Base-by-base conservation (phyloP, 164 flowering plant genomes). In the Tetracentron sinense region DNA sequence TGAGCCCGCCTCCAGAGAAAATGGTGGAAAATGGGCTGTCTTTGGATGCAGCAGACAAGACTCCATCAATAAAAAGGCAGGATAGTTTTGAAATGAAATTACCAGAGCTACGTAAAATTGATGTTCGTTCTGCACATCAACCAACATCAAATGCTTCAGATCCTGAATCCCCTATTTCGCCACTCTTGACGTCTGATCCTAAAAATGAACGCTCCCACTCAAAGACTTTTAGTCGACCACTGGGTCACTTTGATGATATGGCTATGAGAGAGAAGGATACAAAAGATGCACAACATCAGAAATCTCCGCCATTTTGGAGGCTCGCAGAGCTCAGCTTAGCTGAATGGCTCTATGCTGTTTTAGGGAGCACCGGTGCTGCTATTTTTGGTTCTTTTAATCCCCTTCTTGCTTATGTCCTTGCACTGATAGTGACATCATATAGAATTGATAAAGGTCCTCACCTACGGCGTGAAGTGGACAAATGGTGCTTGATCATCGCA, bases 341-440 rank as follows among this genome's bases (percentile, higher is more conserved):
- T 10, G 99, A 94, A 70, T 94, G 97, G 99, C 87, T 91, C 44
- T 94, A 94, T 82, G 97, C 96, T 62, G 91, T 86, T 62, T 69
- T 94, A 52, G 99, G 99, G 57, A 89, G 96, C 78, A 75, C 60
- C 55, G 99, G 96, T 76, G 99, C 99, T 69, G 96, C 97, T 7
- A 84, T 89, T 26, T 91, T 91, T 82, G 99, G 99, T 64, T 87
- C 99, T 54, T 91, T 94, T 48, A 94, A 89, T 76, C 99, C 99
- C 51, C 90, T 94, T 69, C 96, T 94, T 71, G 99, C 99, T 30
- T 91, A 91, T 71, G 84, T 86, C 53, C 79, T 91, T 72, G 78
- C 90, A 23, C 65, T 86, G 62, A 71, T 85, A 49, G 93, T 91
- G 65, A 80, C 82, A 42, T 77, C 86, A 21, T 94, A 94, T 72